Conservation (phyloP, 176 grass and related monocot genomes). For the Triticum urartu region DNA sequence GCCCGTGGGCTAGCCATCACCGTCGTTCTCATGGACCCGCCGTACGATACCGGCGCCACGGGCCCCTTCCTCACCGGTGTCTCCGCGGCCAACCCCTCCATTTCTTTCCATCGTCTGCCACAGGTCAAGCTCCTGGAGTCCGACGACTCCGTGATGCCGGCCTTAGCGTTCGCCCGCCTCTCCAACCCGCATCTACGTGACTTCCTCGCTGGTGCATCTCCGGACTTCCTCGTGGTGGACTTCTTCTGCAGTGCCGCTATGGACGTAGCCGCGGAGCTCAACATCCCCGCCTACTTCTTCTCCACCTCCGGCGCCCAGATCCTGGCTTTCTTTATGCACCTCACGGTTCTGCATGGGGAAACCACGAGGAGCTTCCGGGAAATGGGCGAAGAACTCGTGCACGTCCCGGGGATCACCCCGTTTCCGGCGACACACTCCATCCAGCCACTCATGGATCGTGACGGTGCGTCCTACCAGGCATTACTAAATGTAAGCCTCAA, state of each 20-base stretch:
- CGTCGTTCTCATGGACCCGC: constrained; percentile 56
- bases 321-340: constrained; percentile 28
- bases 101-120: constrained; percentile 40
- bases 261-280: constrained; percentile 42
- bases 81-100: constrained; percentile 43
- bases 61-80: constrained; percentile 41
- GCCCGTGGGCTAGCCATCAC: constrained; percentile 39
- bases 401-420: constrained; percentile 25
- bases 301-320: constrained; percentile 43
- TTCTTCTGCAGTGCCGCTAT: constrained; percentile 48
- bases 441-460: neutral
- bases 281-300: constrained; percentile 50
- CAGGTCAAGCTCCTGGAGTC: constrained; percentile 11
- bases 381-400: neutral
- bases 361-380: neutral
- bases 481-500: neutral
- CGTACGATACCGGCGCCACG: constrained; percentile 44
- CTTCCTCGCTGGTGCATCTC: constrained; percentile 26
- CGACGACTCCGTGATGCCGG: constrained; percentile 37
- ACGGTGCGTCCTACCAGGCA: neutral
- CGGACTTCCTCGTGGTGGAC: constrained; percentile 45
- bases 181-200: constrained; percentile 36
- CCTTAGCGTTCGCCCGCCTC: constrained; percentile 24
- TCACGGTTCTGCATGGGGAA: neutral
- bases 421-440: neutral